Evolutionary conservation across 129 eudicot species (phyloP).

Genomic region (Tagetes erecta): DNA sequence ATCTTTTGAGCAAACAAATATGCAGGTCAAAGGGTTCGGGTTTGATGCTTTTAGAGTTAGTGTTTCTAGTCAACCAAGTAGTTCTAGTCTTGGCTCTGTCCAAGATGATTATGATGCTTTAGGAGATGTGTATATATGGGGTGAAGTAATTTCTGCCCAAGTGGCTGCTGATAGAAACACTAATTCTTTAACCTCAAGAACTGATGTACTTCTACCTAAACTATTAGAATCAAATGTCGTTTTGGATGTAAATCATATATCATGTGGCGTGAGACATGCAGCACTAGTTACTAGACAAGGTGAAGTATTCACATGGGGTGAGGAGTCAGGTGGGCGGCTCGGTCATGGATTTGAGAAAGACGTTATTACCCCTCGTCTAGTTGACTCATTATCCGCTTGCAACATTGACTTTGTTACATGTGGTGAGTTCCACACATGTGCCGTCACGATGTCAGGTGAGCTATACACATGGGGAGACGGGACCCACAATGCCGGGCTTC

Average conservation of each 20-base stretch:
- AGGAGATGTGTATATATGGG: constrained; percentile 97
- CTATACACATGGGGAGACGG: constrained; percentile 98
- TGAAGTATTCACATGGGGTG: constrained; percentile 95
- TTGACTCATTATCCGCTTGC: constrained; percentile 66
- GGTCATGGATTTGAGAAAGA: constrained; percentile 91
- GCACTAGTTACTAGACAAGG: constrained; percentile 91
- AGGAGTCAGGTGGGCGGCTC: constrained; percentile 93
- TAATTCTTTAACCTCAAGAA: constrained; percentile 49
- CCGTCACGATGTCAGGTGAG: constrained; percentile 94
- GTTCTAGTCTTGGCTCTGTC: constrained; percentile 91
- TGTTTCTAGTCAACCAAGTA: constrained; percentile 94
- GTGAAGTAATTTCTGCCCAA: constrained; percentile 80
- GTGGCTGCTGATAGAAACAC: constrained; percentile 58
- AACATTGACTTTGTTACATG: constrained; percentile 83
- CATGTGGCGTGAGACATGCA: constrained; percentile 94
- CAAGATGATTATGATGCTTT: constrained; percentile 88
- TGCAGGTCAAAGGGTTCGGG: constrained; percentile 83
- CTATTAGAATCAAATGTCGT: constrained; percentile 83
- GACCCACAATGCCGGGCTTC: constrained; percentile 80
- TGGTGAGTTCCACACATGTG: constrained; percentile 96
- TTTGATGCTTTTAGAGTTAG: constrained; percentile 90
- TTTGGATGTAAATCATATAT: constrained; percentile 83
- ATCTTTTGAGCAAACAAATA: constrained; percentile 64
- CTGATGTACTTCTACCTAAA: constrained; percentile 75
- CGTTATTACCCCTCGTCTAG: constrained; percentile 62